A percentile compares a stretch with the other conserved stretches of the same genome.
Conservation (phyloP, 345 rosid species). For the rapeseed (Brassica napus) region DNA sequence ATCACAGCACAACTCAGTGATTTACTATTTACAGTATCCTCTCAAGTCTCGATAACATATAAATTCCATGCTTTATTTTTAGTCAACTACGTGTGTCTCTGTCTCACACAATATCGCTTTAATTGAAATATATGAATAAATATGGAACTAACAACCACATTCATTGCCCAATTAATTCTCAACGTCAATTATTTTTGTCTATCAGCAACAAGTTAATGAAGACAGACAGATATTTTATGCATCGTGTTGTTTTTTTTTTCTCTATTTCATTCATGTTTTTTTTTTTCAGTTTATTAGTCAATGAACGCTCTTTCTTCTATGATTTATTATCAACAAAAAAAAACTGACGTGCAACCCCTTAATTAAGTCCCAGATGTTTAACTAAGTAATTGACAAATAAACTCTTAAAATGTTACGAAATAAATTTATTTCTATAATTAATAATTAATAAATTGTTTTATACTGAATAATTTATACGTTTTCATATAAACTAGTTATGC, state of each 20-base stretch:
- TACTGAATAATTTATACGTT: not conserved
- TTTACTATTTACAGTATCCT: not conserved
- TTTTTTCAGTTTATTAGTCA: not conserved
- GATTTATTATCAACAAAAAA: not conserved
- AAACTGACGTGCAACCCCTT: constrained; percentile 5
- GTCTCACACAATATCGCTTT: not conserved
- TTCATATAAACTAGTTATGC: not conserved
- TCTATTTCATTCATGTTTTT: not conserved
- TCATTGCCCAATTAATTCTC: not conserved
- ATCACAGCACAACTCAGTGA: not conserved
- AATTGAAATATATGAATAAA: not conserved
- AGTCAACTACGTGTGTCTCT: not conserved
- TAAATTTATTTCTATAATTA: not conserved
- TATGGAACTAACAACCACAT: constrained; percentile 15
- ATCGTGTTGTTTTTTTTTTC: not conserved
- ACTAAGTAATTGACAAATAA: not conserved
- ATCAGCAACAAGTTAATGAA: not conserved
- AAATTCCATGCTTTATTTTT: not conserved
- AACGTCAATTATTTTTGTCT: not conserved
- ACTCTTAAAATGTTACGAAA: not conserved
- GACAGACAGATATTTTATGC: constrained; percentile 14
- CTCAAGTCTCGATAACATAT: not conserved
- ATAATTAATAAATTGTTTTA: not conserved
- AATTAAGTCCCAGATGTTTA: not conserved
- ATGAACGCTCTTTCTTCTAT: not conserved